Conservation (phyloP, 1,284 basidiomycete species). For the Takashimella tepidaria region DNA sequence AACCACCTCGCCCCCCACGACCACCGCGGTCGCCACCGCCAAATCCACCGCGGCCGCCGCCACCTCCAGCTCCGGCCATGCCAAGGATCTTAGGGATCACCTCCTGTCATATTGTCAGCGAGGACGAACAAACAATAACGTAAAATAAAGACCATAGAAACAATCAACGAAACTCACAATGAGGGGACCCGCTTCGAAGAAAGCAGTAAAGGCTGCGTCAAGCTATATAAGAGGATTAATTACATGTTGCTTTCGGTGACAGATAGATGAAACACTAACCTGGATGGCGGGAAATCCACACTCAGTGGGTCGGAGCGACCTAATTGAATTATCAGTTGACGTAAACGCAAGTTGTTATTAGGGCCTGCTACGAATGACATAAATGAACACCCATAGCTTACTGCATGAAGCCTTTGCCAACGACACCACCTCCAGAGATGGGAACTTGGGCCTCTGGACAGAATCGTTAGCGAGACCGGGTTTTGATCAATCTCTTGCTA, state of each 20-base stretch:
- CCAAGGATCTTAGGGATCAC: conserved; percentile 33
- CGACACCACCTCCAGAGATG: conserved; percentile 37
- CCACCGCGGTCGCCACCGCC: conserved; percentile 23
- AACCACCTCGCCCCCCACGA: conserved; percentile 19
- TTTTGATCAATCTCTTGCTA: too few species aligned
- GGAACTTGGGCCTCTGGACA: conserved; percentile 24
- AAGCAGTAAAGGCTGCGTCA: conserved; percentile 46
- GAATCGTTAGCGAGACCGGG: conserved; percentile 6
- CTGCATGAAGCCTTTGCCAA: conserved; percentile 46
- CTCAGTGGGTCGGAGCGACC: conserved; percentile 38
- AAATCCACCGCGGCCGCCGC: conserved; percentile 21
- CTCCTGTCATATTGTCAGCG: conserved; percentile 16
- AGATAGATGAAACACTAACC: too few species aligned
- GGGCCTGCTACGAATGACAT: too few species aligned
- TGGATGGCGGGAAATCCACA: conserved; percentile 30
- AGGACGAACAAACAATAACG: not conserved
- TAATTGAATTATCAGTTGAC: conserved; percentile 8
- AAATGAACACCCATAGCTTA: conserved; percentile 23
- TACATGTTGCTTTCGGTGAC: too few species aligned
- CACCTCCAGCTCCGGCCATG: conserved; percentile 30
- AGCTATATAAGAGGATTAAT: conserved; percentile 23
- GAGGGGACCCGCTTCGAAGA: conserved; percentile 40
- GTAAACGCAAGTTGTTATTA: conserved; percentile 5
- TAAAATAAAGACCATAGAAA: too few species aligned
- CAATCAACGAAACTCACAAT: too few species aligned